These are phyloP conservation scores for Aspergillus novofumigatus DNA, from an alignment of 2,329 filamentous ascomycete genomes.

Conservation along the genomic window DNA sequence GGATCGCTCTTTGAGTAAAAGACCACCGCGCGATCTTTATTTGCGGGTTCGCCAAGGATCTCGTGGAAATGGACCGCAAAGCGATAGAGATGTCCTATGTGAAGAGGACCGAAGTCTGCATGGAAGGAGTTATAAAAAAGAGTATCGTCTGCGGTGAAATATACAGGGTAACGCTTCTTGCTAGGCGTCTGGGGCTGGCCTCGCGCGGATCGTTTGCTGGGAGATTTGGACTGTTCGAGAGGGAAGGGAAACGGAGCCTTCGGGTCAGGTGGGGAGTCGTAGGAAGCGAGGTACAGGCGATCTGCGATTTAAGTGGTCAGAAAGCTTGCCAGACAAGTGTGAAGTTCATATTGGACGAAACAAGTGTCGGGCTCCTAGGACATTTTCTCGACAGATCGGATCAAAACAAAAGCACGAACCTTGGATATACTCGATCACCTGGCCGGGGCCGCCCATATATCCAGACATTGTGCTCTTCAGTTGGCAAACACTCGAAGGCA, in stretches of 20 bases:
- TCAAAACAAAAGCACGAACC: conserved; percentile 54
- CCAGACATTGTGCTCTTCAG: conserved; percentile 41
- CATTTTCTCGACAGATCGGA: not conserved
- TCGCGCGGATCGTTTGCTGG: conserved; percentile 70
- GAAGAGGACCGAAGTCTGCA: conserved; percentile 94
- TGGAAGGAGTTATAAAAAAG: conserved; percentile 98
- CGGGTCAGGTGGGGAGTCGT: conserved; percentile 73
- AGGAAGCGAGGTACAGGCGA: conserved; percentile 90
- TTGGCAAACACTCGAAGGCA: conserved; percentile 9
- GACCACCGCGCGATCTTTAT: conserved; percentile 83
- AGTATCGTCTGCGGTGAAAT: conserved; percentile 90
- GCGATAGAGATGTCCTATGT: conserved; percentile 94
- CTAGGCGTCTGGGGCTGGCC: conserved; percentile 55
- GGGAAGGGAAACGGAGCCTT: conserved; percentile 85
- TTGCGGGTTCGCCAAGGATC: conserved; percentile 84
- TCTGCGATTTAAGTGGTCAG: conserved; percentile 51
- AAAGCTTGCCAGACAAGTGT: not conserved
- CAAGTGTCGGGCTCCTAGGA: not conserved
- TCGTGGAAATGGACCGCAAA: conserved; percentile 96
- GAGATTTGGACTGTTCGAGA: conserved; percentile 55
- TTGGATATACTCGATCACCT: conserved; percentile 94
- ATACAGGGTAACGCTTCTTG: conserved; percentile 66
- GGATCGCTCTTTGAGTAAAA: conserved; percentile 95
- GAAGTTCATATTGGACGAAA: conserved; percentile 8
- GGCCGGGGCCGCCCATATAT: conserved; percentile 65